phyloP scores from a whole-genome alignment of 371 early-diverging fungal genomes.

The Mitosporidium daphniae region DNA sequence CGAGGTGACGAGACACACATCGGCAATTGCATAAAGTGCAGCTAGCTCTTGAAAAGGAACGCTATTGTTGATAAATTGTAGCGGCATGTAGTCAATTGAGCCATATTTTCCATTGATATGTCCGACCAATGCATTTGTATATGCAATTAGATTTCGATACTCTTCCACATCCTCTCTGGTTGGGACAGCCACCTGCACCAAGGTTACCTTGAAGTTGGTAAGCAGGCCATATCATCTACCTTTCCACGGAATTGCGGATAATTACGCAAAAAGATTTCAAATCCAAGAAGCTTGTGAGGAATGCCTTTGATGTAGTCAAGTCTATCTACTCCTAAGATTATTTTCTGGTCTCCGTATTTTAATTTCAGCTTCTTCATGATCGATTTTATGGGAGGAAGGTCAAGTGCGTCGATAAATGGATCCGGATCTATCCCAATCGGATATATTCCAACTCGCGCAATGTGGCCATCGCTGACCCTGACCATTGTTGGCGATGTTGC shows the following conservation, averaged over 20 bases:
- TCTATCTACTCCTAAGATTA: slow-evolving; percentile 90
- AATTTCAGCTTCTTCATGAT: slow-evolving; percentile 34
- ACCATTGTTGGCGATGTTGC: slow-evolving; percentile 58
- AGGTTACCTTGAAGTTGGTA: too few relatives aligned
- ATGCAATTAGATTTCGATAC: slow-evolving; percentile 51
- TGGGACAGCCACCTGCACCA: slow-evolving; percentile 92
- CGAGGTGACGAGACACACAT: slow-evolving; percentile 80
- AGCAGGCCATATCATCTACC: too few relatives aligned
- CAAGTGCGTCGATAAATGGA: slow-evolving; percentile 35
- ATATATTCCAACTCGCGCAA: slow-evolving; percentile 71
- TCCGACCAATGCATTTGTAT: slow-evolving; percentile 73
- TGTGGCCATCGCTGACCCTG: slow-evolving; percentile 41
- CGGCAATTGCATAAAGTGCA: slow-evolving; percentile 67
- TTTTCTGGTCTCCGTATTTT: slow-evolving; percentile 47
- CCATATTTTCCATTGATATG: slow-evolving; percentile 82
- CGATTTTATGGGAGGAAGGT: slow-evolving; percentile 18
- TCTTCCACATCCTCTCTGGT: slow-evolving; percentile 71
- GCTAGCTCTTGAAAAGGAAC: slow-evolving; percentile 72
- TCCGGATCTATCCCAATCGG: slow-evolving; percentile 97
- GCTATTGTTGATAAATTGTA: slow-evolving; percentile 84
- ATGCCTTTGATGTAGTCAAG: slow-evolving; percentile 99
- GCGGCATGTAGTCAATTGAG: slow-evolving; percentile 71
- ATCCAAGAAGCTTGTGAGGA: slow-evolving; percentile 81
- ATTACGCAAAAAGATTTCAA: slow-evolving; percentile 49
- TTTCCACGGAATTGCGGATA: slow-evolving; percentile 73